These are phyloP conservation scores for Pleurozium schreberi DNA, from an alignment of 225 moss, liverwort and hornwort genomes.

Conservation along the genomic window DNA sequence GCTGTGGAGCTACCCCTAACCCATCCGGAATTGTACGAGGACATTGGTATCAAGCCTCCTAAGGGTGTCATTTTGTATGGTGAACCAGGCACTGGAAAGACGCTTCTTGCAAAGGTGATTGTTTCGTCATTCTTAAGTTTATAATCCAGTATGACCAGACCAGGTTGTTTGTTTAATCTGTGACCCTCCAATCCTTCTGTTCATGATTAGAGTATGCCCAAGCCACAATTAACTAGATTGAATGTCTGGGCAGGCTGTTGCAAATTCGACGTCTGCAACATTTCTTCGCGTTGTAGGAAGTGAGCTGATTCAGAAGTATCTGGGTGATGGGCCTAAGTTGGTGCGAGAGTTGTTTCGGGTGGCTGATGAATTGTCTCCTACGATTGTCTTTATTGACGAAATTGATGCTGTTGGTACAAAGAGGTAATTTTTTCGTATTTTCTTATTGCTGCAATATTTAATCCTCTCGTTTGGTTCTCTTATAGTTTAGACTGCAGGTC, in stretches of 20 bases:
- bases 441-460: neutral
- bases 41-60: slow-evolving; percentile 95
- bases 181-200: neutral
- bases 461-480: neutral
- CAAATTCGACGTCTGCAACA: slow-evolving; percentile 95
- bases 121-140: neutral
- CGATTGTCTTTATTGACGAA: slow-evolving; percentile 60
- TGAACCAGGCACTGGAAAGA: slow-evolving; percentile 98
- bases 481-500: neutral
- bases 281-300: slow-evolving; percentile 98
- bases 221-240: neutral
- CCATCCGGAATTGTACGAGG: slow-evolving; percentile 96
- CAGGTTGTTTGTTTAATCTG: neutral
- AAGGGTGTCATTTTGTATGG: slow-evolving; percentile 96
- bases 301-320: slow-evolving; percentile 98
- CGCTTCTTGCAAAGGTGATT: slow-evolving; percentile 84
- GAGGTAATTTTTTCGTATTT: slow-evolving; percentile 38
- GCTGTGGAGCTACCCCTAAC: slow-evolving; percentile 97
- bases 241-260: slow-evolving; percentile 52
- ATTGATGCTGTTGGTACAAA: slow-evolving; percentile 93
- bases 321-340: slow-evolving; percentile 95
- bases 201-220: neutral
- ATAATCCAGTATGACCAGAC: neutral
- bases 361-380: slow-evolving; percentile 90
- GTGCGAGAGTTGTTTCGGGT: slow-evolving; percentile 93